Evolutionary conservation across 1,284 basidiomycete species (phyloP).

Genomic region (Chalciporus sp.): DNA sequence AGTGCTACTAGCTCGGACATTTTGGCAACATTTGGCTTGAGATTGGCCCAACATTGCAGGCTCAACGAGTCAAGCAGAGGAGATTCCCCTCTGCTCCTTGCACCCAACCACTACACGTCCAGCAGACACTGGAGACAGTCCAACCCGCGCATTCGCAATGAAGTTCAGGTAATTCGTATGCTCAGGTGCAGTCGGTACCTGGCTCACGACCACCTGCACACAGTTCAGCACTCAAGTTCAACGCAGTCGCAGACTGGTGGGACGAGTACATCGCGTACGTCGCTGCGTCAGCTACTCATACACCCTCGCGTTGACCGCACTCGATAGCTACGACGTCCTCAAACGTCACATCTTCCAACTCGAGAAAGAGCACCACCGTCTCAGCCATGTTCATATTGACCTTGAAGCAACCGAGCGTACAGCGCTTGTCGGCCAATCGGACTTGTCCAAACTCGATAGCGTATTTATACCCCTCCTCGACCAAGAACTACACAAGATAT

Average conservation of each 20-base stretch:
- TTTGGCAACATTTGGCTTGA: too few relatives aligned
- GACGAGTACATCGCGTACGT: conserved; percentile 87
- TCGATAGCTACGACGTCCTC: conserved; percentile 75
- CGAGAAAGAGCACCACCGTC: conserved; percentile 67
- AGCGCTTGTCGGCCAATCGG: conserved; percentile 47
- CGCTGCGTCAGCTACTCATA: neutral
- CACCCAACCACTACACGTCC: conserved; percentile 6
- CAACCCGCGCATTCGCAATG: conserved; percentile 47
- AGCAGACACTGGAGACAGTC: neutral
- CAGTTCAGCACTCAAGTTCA: conserved; percentile 86
- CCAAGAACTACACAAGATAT: conserved; percentile 84
- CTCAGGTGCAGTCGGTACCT: neutral
- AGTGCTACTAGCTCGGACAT: neutral
- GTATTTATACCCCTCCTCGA: conserved; percentile 80
- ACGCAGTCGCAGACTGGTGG: conserved; percentile 94
- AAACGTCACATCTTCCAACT: conserved; percentile 88
- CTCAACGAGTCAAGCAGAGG: conserved; percentile 17
- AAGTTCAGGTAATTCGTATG: conserved; percentile 53
- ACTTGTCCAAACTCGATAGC: conserved; percentile 48
- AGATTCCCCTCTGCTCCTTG: conserved; percentile 28
- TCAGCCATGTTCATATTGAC: conserved; percentile 50
- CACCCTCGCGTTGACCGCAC: neutral
- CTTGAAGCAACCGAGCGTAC: conserved; percentile 66
- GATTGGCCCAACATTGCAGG: conserved; percentile 8
- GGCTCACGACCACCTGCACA: neutral